Conservation (phyloP, 2,329 filamentous ascomycete genomes). For the Nakataea oryzae region DNA sequence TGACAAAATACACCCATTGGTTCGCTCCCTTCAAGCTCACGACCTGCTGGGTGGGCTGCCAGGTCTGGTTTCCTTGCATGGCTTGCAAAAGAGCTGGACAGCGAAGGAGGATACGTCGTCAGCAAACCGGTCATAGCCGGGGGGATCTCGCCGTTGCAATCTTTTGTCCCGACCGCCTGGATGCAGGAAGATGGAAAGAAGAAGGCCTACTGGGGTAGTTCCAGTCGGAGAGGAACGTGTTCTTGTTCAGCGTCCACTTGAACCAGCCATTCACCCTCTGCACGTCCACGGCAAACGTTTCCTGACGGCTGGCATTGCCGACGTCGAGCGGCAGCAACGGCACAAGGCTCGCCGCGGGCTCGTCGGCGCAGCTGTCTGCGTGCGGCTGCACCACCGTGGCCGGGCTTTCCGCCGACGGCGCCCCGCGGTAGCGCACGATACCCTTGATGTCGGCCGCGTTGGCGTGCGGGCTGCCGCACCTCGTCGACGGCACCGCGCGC, state of each 20-base stretch:
- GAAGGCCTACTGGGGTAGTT: constrained; percentile 6
- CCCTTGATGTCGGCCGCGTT: background rate
- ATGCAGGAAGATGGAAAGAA: background rate
- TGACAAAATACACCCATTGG: constrained; percentile 9
- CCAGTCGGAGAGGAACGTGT: constrained; percentile 14
- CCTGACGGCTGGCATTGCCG: constrained; percentile 4
- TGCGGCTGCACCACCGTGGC: background rate
- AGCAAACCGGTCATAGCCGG: background rate
- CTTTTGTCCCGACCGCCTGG: background rate
- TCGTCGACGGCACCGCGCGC: background rate
- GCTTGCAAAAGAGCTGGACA: constrained; percentile 7
- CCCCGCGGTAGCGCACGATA: constrained; percentile 1
- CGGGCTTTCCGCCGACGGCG: background rate
- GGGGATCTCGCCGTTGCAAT: too few species aligned
- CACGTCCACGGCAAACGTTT: constrained; percentile 5
- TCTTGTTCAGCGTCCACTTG: constrained; percentile 15
- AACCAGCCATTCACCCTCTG: constrained; percentile 5
- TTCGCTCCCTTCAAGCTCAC: constrained; percentile 3
- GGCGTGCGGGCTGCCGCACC: constrained; percentile 13
- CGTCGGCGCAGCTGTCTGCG: constrained; percentile 13
- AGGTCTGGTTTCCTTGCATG: constrained; percentile 4
- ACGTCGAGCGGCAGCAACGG: constrained; percentile 14
- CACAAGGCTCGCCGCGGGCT: constrained; percentile 12
- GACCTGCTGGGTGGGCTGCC: background rate
- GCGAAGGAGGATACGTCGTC: background rate